Evolutionary conservation across 1,284 basidiomycete genomes (phyloP).

Genomic region (Cystobasidium sp.): DNA sequence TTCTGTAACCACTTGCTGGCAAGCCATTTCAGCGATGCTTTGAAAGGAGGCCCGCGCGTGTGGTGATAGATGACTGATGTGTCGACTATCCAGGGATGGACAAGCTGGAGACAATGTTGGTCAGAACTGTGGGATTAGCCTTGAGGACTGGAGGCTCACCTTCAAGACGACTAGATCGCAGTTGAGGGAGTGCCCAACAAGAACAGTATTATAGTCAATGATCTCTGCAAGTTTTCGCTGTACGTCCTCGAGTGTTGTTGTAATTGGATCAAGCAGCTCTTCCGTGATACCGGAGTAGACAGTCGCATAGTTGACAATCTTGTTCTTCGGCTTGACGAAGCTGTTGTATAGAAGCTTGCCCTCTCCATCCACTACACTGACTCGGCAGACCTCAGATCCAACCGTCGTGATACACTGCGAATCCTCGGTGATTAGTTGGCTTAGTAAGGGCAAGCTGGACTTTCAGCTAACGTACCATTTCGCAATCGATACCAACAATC

Average conservation of each 20-base stretch:
- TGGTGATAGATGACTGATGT: slow-evolving; percentile 87
- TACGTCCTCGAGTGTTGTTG: slow-evolving; percentile 74
- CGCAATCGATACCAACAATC: slow-evolving; percentile 74
- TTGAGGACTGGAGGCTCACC: slow-evolving; percentile 60
- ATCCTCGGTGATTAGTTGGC: not conserved
- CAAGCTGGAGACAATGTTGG: slow-evolving; percentile 5
- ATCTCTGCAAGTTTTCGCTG: slow-evolving; percentile 67
- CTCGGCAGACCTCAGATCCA: slow-evolving; percentile 81
- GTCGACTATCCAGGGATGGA: slow-evolving; percentile 72
- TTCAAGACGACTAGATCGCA: slow-evolving; percentile 84
- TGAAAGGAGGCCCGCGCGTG: slow-evolving; percentile 83
- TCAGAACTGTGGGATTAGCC: not conserved
- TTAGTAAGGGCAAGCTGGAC: not conserved
- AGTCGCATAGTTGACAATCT: slow-evolving; percentile 84
- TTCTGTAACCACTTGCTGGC: slow-evolving; percentile 84
- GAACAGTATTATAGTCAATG: slow-evolving; percentile 68
- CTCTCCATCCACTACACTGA: slow-evolving; percentile 76
- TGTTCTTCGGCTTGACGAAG: slow-evolving; percentile 79
- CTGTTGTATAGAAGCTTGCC: slow-evolving; percentile 78
- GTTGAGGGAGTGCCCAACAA: slow-evolving; percentile 92
- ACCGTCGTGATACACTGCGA: slow-evolving; percentile 77
- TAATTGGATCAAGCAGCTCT: slow-evolving; percentile 68
- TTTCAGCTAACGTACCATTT: slow-evolving; percentile 70
- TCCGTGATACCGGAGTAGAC: slow-evolving; percentile 89
- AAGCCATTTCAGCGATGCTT: slow-evolving; percentile 89